Evolutionary conservation across 108 stramenopile genomes (phyloP), one percentile per base, ranked within the genome.

Genomic region (Cyclotella choctawhatcheeana): DNA sequence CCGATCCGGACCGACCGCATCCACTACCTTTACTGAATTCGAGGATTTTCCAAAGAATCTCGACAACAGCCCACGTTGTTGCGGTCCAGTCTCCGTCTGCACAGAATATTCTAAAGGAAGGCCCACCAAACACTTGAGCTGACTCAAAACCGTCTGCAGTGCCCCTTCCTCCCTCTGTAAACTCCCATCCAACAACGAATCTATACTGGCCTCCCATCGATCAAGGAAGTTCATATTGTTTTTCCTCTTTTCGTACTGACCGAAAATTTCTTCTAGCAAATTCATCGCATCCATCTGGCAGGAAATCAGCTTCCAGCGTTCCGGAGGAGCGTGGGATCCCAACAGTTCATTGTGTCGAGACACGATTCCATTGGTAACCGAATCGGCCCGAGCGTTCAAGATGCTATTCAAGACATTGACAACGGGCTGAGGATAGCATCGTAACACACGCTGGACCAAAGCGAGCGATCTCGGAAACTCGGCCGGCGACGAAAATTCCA

Each of bases 201-300:
- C 83, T 13, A 93, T 31, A 27, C 62, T 82, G 0, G 85, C 79
- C 17, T 82, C 85, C 31, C 78, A 40, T 0, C 89, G 79, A 59
- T 90, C 89, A 4, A 93, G 34, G 58, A 92, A 73, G 50, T 84
- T 86, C 62, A 84, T 68, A 26, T 73, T 77, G 18, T 74, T 63
- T 16, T 73, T 61, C n/a, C 82, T 83, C 64, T 95, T 91, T 34
- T 73, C 51, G 60, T 90, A 82, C 67, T 95, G 92, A 45, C 86
- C 65, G 58, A 84, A 82, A n/a, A 93, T 82, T 64, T 95, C 94
- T 62, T 95, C 94, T 31, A 95, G 65, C 32, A 92, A 60, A 74
- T 85, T 89, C 13, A 77, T 89, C 68, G 90, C 86, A 44, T 92
- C 89, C 10, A 66, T 17, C 68, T 85, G 87, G 67, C 85, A 89